Evolutionary conservation across 805 yeast genomes (phyloP).

Genomic region (Schwanniomyces polymorphus): DNA sequence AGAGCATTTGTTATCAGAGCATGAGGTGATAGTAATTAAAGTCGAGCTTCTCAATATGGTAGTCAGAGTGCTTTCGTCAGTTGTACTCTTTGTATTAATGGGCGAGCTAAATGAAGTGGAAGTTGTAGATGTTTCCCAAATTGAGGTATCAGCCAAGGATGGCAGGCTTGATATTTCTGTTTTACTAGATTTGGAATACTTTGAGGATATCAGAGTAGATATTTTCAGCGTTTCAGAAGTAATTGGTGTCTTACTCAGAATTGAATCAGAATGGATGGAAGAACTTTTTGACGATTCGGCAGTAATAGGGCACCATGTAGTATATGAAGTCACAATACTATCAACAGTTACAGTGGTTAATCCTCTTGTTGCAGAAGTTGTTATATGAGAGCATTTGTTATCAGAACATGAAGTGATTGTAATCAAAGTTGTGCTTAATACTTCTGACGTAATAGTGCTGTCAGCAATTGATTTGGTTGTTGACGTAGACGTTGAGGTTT

Average conservation of each 20-base stretch:
- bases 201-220: too few species aligned
- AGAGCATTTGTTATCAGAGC: slow-evolving; percentile 22
- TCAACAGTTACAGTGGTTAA: slow-evolving; percentile 14
- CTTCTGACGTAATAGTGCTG: not conserved
- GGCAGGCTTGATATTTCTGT: not conserved
- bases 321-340: slow-evolving; percentile 8
- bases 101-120: not conserved
- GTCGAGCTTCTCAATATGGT: not conserved
- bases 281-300: not conserved
- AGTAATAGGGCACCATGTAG: slow-evolving; percentile 17
- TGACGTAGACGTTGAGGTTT: not conserved
- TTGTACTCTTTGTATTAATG: not conserved
- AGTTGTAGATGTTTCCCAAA: not conserved
- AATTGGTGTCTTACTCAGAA: too few species aligned
- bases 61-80: not conserved
- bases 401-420: slow-evolving; percentile 26
- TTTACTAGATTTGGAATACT: too few species aligned
- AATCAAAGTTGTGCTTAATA: slow-evolving; percentile 11
- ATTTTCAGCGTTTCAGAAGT: too few species aligned
- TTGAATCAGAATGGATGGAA: too few species aligned
- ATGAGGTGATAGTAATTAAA: slow-evolving; percentile 22
- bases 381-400: slow-evolving; percentile 16
- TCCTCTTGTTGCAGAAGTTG: slow-evolving; percentile 11
- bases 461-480: not conserved
- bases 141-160: not conserved